These are phyloP conservation scores for Phytophthora tentaculata DNA, from an alignment of 352 stramenopile genomes.

Conservation along the genomic window DNA sequence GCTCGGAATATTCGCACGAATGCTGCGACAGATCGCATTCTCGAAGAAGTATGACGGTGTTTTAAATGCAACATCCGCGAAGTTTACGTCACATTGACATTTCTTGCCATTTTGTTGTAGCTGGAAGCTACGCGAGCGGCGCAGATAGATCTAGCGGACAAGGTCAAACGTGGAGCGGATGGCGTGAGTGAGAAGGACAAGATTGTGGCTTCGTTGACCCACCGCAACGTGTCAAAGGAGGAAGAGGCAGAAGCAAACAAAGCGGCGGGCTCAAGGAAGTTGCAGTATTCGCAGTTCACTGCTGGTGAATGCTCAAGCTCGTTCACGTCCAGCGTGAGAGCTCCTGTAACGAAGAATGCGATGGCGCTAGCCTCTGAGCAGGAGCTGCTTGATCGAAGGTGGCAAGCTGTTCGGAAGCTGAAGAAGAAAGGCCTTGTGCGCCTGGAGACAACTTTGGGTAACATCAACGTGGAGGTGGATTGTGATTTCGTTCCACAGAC, in stretches of 20 bases:
- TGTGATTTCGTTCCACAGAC: constrained; percentile 97
- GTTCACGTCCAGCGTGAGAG: constrained; percentile 95
- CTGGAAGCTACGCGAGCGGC: constrained; percentile 66
- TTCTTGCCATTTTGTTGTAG: constrained; percentile 22
- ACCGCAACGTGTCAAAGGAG: constrained; percentile 43
- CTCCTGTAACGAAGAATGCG: constrained; percentile 71
- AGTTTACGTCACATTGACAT: background rate
- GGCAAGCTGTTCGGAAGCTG: constrained; percentile 85
- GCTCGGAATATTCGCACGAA: constrained; percentile 80
- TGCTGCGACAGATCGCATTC: constrained; percentile 82
- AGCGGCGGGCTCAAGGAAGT: constrained; percentile 25
- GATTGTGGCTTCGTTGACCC: constrained; percentile 75
- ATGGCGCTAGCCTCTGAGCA: constrained; percentile 56
- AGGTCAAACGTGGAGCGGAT: constrained; percentile 60
- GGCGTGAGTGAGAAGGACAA: constrained; percentile 79
- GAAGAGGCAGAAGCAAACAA: constrained; percentile 21
- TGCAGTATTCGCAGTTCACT: constrained; percentile 89
- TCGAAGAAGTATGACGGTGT: constrained; percentile 58
- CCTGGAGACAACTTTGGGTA: constrained; percentile 93
- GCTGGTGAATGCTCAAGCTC: constrained; percentile 90
- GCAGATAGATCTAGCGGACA: constrained; percentile 74
- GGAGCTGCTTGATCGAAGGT: constrained; percentile 79
- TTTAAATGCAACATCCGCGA: background rate
- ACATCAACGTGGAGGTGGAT: constrained; percentile 96
- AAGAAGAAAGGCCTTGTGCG: constrained; percentile 98